Evolutionary conservation across 192 early-diverging fungal species (phyloP).

Genomic region (Coemansia sp.): DNA sequence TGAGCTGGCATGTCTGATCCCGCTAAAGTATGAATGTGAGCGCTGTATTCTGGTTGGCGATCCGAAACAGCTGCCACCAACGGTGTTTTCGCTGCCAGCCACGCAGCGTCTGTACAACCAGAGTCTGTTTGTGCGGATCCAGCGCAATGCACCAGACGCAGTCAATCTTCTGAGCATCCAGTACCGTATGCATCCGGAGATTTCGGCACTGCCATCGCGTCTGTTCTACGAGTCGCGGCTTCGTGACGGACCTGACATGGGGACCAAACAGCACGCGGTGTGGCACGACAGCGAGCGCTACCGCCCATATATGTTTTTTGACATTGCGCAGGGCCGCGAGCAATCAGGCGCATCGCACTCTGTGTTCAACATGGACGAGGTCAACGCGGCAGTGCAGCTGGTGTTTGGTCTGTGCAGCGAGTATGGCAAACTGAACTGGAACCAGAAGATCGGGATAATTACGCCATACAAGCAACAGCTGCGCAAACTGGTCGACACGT

Average conservation of each 20-base stretch:
- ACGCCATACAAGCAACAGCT: constrained; percentile 92
- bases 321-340: constrained; percentile 70
- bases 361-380: constrained; percentile 78
- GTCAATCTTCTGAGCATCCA: constrained; percentile 88
- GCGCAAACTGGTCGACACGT: constrained; percentile 64
- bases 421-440: constrained; percentile 64
- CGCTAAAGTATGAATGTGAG: constrained; percentile 76
- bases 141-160: constrained; percentile 60
- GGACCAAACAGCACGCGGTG: constrained; percentile 56
- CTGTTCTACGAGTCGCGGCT: constrained; percentile 80
- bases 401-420: constrained; percentile 63
- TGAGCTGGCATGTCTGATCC: constrained; percentile 85
- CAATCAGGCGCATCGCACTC: constrained; percentile 64
- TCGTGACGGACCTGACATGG: constrained; percentile 74
- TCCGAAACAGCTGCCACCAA: constrained; percentile 91
- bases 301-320: constrained; percentile 77
- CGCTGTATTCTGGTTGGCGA: constrained; percentile 91
- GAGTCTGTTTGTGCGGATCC: constrained; percentile 87
- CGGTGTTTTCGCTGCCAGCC: constrained; percentile 75
- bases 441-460: constrained; percentile 77
- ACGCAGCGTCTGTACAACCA: constrained; percentile 76
- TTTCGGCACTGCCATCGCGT: constrained; percentile 75
- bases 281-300: constrained; percentile 70
- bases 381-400: constrained; percentile 68
- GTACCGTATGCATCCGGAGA: constrained; percentile 96